Evolutionary conservation across 192 early-diverging fungal genomes (phyloP).

Genomic region (Entophlyctis helioformis): DNA sequence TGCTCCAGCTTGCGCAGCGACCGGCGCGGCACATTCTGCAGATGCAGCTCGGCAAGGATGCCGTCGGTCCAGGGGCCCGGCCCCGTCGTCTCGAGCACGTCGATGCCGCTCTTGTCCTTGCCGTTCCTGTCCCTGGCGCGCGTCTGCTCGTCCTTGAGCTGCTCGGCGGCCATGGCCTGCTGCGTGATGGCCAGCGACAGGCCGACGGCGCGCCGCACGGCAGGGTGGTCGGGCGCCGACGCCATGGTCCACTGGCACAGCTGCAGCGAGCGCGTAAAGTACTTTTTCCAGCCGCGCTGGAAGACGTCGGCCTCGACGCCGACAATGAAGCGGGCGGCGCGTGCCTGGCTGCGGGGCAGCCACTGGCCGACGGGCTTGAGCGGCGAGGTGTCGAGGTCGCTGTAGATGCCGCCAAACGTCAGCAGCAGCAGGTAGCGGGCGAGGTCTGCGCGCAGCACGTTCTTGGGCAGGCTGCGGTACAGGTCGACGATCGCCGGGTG

Average conservation of each 20-base stretch:
- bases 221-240: constrained; percentile 5
- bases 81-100: too few species aligned
- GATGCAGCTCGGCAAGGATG: too few species aligned
- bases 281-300: background rate
- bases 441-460: constrained; percentile 14
- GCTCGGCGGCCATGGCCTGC: too few species aligned
- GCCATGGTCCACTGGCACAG: constrained; percentile 18
- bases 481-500: background rate
- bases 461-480: too few species aligned
- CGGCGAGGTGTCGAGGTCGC: constrained; percentile 15
- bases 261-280: constrained; percentile 1
- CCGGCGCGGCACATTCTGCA: too few species aligned
- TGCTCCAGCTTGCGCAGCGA: too few species aligned
- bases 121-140: too few species aligned
- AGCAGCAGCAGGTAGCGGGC: constrained; percentile 17
- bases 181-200: too few species aligned
- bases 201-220: constrained; percentile 2
- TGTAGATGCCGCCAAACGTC: constrained; percentile 19
- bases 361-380: constrained; percentile 12
- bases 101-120: too few species aligned
- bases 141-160: too few species aligned
- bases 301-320: constrained; percentile 6
- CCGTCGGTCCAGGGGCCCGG: too few species aligned
- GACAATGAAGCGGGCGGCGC: constrained; percentile 2
- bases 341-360: background rate